Conservation (phyloP, 345 rosid species). For the Camelina sativa region DNA sequence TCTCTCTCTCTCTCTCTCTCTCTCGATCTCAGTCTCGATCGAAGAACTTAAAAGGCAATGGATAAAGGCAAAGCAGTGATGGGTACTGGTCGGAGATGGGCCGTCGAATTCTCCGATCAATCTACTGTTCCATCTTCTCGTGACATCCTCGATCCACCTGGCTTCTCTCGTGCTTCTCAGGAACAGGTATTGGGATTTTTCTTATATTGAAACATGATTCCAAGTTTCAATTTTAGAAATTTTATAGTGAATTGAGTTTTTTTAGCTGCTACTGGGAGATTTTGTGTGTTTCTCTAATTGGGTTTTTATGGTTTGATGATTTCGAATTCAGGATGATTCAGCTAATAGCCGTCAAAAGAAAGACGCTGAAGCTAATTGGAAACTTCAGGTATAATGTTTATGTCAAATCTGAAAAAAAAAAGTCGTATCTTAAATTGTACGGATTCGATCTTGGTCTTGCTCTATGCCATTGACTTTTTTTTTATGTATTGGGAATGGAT, state of each 20-base stretch:
- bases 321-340: slow-evolving; percentile 75
- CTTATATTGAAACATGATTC: no score
- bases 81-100: slow-evolving; percentile 98
- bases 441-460: slow-evolving; percentile 6
- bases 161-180: slow-evolving; percentile 81
- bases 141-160: slow-evolving; percentile 92
- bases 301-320: background rate
- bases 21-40: background rate
- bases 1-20: background rate
- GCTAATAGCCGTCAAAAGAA: slow-evolving; percentile 82
- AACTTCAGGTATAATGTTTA: slow-evolving; percentile 69
- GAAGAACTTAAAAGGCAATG: slow-evolving; percentile 46
- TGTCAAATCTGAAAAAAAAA: slow-evolving; percentile 12
- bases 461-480: slow-evolving; percentile 14
- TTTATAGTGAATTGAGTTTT: slow-evolving; percentile 3
- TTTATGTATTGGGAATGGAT: background rate
- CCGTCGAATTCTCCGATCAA: slow-evolving; percentile 90
- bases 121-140: slow-evolving; percentile 81
- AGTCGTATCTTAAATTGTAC: slow-evolving; percentile 8
- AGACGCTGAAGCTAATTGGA: slow-evolving; percentile 99
- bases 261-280: background rate
- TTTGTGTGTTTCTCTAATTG: background rate
- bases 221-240: background rate
- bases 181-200: slow-evolving; percentile 59
- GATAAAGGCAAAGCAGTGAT: slow-evolving; percentile 97